Conservation (phyloP, 495 filamentous ascomycete genomes). For the Aspergillus bertholletiae region DNA sequence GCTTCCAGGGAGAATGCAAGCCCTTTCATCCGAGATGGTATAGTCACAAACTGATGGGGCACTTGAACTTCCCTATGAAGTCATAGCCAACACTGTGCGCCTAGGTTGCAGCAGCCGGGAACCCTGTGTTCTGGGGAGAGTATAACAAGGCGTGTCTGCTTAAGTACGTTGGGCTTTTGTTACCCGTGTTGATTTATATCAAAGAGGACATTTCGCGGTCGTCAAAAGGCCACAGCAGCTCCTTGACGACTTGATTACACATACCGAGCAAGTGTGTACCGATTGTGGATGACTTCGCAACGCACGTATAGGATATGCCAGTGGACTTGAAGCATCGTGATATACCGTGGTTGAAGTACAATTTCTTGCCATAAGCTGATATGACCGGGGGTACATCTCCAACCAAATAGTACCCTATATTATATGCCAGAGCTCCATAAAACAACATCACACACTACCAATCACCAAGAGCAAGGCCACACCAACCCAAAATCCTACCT, state of each 20-base stretch:
- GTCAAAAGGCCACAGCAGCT: conserved; percentile 53
- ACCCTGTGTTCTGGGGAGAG: conserved; percentile 42
- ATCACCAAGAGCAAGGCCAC: background rate
- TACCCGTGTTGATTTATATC: background rate
- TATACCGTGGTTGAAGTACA: too few relatives aligned
- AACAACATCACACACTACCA: background rate
- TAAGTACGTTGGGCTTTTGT: background rate
- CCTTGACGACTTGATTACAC: conserved; percentile 56
- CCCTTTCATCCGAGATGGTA: conserved; percentile 30
- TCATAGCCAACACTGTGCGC: conserved; percentile 42
- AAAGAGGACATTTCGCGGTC: conserved; percentile 65
- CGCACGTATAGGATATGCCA: background rate
- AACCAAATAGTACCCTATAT: background rate
- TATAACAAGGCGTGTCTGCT: conserved; percentile 17
- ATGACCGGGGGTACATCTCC: too few relatives aligned
- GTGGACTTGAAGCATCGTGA: background rate
- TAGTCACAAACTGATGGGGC: conserved; percentile 56
- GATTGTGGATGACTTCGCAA: background rate
- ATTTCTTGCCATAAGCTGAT: too few relatives aligned
- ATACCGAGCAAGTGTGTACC: conserved; percentile 42
- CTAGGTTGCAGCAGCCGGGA: conserved; percentile 47
- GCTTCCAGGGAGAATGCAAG: conserved; percentile 11
- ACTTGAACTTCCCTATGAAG: conserved; percentile 53
- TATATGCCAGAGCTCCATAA: background rate
- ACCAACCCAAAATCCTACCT: background rate